phyloP scores from a whole-genome alignment of 2,329 filamentous ascomycete genomes.

The Penicillium sp. region DNA sequence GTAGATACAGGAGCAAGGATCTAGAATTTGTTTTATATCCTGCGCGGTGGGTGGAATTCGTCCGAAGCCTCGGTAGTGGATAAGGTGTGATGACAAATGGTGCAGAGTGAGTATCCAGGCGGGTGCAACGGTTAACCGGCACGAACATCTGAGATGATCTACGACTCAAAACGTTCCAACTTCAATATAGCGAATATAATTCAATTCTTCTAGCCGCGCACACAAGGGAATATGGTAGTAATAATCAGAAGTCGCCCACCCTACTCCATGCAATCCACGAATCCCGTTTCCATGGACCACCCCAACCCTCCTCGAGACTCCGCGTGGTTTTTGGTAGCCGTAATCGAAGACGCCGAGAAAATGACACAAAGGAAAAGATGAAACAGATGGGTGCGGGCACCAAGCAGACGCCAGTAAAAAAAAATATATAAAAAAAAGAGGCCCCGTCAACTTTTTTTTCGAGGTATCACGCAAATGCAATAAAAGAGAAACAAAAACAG shows the following conservation, averaged over 20 bases:
- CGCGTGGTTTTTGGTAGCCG: constrained; percentile 11
- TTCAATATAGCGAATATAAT: constrained; percentile 8
- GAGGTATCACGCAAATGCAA: constrained; percentile 13
- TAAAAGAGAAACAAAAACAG: constrained; percentile 15
- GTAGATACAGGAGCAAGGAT: neutral
- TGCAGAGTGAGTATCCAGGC: neutral
- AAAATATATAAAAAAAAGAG: too few species aligned
- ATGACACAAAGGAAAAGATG: constrained; percentile 15
- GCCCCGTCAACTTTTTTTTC: constrained; percentile 5
- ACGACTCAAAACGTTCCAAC: neutral
- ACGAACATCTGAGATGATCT: neutral
- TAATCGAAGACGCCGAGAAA: constrained; percentile 21
- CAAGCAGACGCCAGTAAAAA: neutral
- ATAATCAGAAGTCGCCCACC: constrained; percentile 19
- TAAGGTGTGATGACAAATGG: neutral
- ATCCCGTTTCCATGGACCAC: neutral
- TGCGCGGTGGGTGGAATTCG: neutral
- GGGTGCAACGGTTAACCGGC: constrained; percentile 2
- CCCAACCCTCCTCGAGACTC: constrained; percentile 3
- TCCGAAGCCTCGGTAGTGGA: neutral
- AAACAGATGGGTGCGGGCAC: neutral
- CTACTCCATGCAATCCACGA: constrained; percentile 22
- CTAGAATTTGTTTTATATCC: neutral
- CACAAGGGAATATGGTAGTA: constrained; percentile 16
- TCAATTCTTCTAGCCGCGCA: constrained; percentile 17